phyloP scores from a whole-genome alignment of 345 rosid species.

The Eucalyptus sp. region DNA sequence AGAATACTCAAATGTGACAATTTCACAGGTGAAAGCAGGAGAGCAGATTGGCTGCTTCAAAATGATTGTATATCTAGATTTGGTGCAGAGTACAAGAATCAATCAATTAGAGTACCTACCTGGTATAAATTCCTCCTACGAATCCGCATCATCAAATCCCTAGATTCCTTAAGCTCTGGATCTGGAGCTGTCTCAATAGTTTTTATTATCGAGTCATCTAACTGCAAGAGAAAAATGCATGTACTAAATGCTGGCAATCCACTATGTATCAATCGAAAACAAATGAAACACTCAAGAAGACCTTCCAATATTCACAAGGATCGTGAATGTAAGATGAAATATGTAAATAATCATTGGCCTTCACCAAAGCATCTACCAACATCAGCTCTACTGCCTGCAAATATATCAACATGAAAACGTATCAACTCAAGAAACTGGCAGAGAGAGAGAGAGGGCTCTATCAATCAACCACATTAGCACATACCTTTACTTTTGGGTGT shows the following conservation, averaged over 20 bases:
- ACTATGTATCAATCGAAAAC: neutral
- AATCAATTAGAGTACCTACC: conserved; percentile 19
- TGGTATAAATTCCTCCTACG: conserved; percentile 83
- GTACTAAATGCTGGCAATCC: neutral
- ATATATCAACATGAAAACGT: neutral
- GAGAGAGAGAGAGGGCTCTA: neutral
- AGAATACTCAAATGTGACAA: neutral
- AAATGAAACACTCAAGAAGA: neutral
- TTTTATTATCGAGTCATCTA: conserved; percentile 81
- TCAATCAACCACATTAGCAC: neutral
- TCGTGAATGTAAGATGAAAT: conserved; percentile 56
- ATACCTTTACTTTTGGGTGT: conserved; percentile 94
- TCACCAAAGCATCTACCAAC: conserved; percentile 81
- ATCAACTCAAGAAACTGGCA: neutral
- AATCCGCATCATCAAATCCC: conserved; percentile 69
- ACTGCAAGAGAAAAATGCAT: conserved; percentile 28
- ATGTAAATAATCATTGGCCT: conserved; percentile 54
- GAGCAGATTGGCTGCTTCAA: neutral
- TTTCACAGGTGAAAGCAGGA: neutral
- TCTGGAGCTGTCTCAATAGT: conserved; percentile 74
- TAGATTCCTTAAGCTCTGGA: conserved; percentile 63
- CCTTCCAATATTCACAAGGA: conserved; percentile 93
- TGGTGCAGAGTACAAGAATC: neutral
- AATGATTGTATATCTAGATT: neutral
- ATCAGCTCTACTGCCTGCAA: conserved; percentile 85